Percentiles rank a stretch among this genome's conserved stretches.
These are phyloP conservation scores for Grifola frondosa DNA, from an alignment of 1,284 basidiomycete species.

Conservation along the genomic window DNA sequence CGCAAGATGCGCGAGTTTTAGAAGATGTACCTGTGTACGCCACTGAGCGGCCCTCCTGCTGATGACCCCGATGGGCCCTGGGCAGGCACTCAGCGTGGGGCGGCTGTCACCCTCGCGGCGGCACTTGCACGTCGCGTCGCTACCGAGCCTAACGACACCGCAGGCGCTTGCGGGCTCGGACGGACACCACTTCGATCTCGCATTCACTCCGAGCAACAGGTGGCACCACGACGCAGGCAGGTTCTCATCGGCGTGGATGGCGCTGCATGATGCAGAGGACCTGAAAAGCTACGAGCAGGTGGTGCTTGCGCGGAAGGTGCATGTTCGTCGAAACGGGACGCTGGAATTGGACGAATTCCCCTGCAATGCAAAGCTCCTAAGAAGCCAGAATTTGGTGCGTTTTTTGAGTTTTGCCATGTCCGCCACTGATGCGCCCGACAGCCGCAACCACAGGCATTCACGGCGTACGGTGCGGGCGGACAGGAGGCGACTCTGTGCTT, in stretches of 20 bases:
- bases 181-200: background rate
- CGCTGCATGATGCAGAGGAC: constrained; percentile 51
- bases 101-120: constrained; percentile 30
- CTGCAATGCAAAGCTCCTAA: too few species aligned
- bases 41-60: constrained; percentile 45
- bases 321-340: too few species aligned
- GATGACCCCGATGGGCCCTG: constrained; percentile 21
- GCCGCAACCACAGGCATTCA: too few species aligned
- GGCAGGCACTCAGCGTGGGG: constrained; percentile 20
- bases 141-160: constrained; percentile 65
- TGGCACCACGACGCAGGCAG: constrained; percentile 4
- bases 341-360: too few species aligned
- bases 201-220: background rate
- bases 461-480: too few species aligned
- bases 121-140: constrained; percentile 53
- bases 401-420: too few species aligned
- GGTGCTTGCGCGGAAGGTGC: constrained; percentile 61
- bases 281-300: constrained; percentile 69
- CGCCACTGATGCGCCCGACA: too few species aligned
- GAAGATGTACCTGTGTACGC: constrained; percentile 70
- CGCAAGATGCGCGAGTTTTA: constrained; percentile 66
- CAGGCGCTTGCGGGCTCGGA: constrained; percentile 12
- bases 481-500: too few species aligned
- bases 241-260: constrained; percentile 30
- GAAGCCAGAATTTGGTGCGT: too few species aligned